phyloP scores from a whole-genome alignment of 345 rosid genomes.

The Rhodamnia argentea region DNA sequence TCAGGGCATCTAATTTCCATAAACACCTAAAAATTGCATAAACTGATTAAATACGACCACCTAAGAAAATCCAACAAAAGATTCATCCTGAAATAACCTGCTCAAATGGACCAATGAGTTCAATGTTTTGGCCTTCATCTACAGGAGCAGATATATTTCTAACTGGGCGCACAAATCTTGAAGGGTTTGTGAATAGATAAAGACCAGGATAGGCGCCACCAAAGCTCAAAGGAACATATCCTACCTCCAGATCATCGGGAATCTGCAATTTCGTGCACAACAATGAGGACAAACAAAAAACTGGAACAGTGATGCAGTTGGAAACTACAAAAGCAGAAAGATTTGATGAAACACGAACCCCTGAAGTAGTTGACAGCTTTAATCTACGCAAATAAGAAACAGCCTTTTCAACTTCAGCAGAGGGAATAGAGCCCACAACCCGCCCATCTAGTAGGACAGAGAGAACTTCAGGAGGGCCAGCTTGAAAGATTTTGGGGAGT shows the following conservation, averaged over 20 bases:
- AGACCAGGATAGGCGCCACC: constrained; percentile 94
- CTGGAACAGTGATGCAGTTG: background rate
- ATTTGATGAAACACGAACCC: constrained; percentile 28
- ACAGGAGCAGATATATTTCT: constrained; percentile 41
- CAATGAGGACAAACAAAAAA: background rate
- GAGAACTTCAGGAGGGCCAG: constrained; percentile 79
- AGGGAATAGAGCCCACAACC: constrained; percentile 58
- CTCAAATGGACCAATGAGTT: constrained; percentile 93
- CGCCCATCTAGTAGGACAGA: constrained; percentile 89
- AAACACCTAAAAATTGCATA: constrained; percentile 46
- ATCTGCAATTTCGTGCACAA: constrained; percentile 36
- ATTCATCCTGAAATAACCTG: constrained; percentile 40
- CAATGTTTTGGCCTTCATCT: constrained; percentile 34
- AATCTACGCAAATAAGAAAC: constrained; percentile 72
- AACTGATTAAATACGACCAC: background rate
- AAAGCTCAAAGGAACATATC: constrained; percentile 83
- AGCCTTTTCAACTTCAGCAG: constrained; percentile 46
- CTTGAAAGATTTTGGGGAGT: constrained; percentile 66
- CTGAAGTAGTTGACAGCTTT: constrained; percentile 68
- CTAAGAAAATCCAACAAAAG: background rate
- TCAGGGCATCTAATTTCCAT: constrained; percentile 98
- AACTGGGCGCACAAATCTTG: constrained; percentile 87
- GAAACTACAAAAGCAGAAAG: constrained; percentile 1
- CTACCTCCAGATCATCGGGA: constrained; percentile 91
- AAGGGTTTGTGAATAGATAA: constrained; percentile 72